These are phyloP conservation scores for Oemleria cerasiformis DNA, from an alignment of 306 rosid species.

Conservation along the genomic window DNA sequence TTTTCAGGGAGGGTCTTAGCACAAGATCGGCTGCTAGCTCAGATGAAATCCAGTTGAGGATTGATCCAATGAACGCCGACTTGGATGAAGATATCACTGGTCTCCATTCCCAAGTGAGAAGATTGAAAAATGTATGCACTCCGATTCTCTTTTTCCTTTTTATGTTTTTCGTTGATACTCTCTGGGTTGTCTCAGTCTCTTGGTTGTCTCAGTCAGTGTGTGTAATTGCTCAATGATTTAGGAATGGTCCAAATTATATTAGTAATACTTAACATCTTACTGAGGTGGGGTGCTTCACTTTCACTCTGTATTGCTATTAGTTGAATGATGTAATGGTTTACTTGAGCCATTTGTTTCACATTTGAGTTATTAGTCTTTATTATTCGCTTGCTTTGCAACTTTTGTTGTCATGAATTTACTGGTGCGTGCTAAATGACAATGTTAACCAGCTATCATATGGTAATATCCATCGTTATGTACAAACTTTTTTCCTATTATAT, in stretches of 20 bases:
- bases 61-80: constrained; percentile 72
- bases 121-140: constrained; percentile 60
- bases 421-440: not conserved
- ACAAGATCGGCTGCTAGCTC: constrained; percentile 63
- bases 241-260: not conserved
- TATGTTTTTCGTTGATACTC: not conserved
- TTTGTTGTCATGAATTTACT: not conserved
- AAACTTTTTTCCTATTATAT: not conserved
- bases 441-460: not conserved
- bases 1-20: constrained; percentile 75
- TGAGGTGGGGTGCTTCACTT: not conserved
- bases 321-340: not conserved
- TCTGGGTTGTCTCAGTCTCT: too few relatives aligned
- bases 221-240: not conserved
- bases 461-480: not conserved
- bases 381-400: not conserved
- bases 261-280: not conserved
- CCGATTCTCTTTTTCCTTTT: not conserved
- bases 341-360: not conserved
- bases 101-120: constrained; percentile 80
- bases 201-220: too few relatives aligned
- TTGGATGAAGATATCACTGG: constrained; percentile 78
- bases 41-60: constrained; percentile 83
- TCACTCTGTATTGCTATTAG: not conserved
- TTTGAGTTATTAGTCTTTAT: not conserved